Conservation (phyloP, 768 basidiomycete species). For the Pleurotus platypus region DNA sequence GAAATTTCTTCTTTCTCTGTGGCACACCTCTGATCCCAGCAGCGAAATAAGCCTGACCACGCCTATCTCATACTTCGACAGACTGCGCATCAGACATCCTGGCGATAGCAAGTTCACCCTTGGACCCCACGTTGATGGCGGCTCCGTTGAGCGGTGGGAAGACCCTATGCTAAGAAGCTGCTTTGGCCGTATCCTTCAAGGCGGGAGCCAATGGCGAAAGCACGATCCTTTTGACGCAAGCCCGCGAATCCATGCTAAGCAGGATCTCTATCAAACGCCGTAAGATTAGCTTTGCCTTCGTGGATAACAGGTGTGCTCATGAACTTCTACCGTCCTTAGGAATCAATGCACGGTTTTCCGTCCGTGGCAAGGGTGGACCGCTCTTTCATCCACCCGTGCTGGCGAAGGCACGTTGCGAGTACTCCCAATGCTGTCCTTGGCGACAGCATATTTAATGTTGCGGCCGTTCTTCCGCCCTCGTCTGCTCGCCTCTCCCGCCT, state of each 20-base stretch:
- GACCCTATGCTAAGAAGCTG: conserved; percentile 38
- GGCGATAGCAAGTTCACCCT: conserved; percentile 68
- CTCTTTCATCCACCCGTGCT: conserved; percentile 49
- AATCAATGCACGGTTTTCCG: conserved; percentile 52
- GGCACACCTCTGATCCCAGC: conserved; percentile 45
- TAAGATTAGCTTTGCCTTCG: conserved; percentile 23
- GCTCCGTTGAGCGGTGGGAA: conserved; percentile 55
- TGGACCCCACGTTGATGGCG: conserved; percentile 57
- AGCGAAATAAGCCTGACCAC: conserved; percentile 44
- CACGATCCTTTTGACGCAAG: conserved; percentile 50
- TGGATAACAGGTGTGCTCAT: background rate
- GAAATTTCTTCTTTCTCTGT: conserved; percentile 51
- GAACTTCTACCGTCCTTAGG: conserved; percentile 21
- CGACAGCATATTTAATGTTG: conserved; percentile 59
- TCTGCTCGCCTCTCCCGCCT: conserved; percentile 10
- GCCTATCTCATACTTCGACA: conserved; percentile 76
- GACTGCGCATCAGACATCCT: conserved; percentile 67
- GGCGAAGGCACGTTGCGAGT: conserved; percentile 62
- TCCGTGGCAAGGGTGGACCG: conserved; percentile 60
- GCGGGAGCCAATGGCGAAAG: conserved; percentile 38
- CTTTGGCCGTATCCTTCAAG: conserved; percentile 40
- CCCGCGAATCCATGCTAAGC: conserved; percentile 44
- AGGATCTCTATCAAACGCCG: conserved; percentile 62
- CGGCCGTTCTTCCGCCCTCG: conserved; percentile 62
- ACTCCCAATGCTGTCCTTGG: conserved; percentile 51